Percentiles rank a stretch among this genome's conserved stretches.
phyloP scores from a whole-genome alignment of 257 asterid genomes.

The Cinchona pubescens region DNA sequence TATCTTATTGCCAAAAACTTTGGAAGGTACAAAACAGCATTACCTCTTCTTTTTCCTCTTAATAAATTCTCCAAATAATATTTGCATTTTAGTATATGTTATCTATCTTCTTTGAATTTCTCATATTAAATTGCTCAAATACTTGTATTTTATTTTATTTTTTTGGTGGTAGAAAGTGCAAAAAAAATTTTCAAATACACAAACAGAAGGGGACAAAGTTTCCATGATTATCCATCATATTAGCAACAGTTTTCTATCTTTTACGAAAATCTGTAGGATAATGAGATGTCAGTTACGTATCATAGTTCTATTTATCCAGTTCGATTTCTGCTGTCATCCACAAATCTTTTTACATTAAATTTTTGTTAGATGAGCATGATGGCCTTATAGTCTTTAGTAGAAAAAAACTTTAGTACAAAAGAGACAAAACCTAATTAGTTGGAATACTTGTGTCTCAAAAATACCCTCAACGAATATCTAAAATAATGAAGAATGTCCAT shows the following conservation, averaged over 20 bases:
- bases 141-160: neutral
- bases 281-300: neutral
- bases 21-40: too few species aligned
- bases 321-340: neutral
- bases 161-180: neutral
- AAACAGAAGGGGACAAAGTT: too few species aligned
- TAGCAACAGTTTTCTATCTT: neutral
- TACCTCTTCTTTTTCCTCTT: too few species aligned
- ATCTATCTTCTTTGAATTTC: too few species aligned
- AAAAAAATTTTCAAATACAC: neutral
- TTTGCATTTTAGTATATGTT: too few species aligned
- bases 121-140: neutral
- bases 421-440: too few species aligned
- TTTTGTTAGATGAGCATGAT: neutral
- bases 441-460: too few species aligned
- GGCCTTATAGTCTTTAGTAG: neutral
- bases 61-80: too few species aligned
- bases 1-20: neutral
- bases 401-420: too few species aligned
- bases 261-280: neutral
- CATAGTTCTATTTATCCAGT: neutral
- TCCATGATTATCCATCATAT: neutral
- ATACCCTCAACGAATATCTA: too few species aligned
- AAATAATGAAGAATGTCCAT: too few species aligned
- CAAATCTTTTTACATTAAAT: neutral